Evolutionary conservation across 2,329 filamentous ascomycete genomes (phyloP), one percentile per base, ranked within the genome.

Genomic region (Botrytis squamosa): DNA sequence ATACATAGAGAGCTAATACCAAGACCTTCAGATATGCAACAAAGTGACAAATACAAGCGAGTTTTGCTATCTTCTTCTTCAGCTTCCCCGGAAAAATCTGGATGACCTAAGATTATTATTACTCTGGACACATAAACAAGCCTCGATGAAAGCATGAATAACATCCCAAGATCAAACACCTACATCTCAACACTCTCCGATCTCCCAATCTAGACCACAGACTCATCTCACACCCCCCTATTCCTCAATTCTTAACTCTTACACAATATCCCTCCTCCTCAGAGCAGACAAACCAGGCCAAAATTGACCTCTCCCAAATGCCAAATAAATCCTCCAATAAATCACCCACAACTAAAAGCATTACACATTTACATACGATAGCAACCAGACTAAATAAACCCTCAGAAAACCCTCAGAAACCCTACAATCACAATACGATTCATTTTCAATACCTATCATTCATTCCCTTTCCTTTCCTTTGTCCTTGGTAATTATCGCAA

Each of bases 1-100:
- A 57, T 57, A 57, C n/a, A 18, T 1, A 55, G 18, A 18, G n/a
- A 57, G n/a, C 52, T 57, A 57, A 57, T 57, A 57, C 52, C 52
- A 57, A 57, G 52, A 57, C n/a, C 52, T 57, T 57, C 14, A 57
- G 52, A 57, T 57, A 57, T 57, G 52, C 52, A 57, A 57, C 52
- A 57, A 57, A 33, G 52, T 57, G 52, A 57, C n/a, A 33, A 57
- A 57, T 18, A 18, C 25, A 55, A 29, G 52, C 52, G 12, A 55
- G 52, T 55, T 29, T 7, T 57, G n/a, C n/a, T 9, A 16, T 57
- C n/a, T 57, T 29, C 25, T 14, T 55, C 52, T 57, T n/a, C n/a
- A 29, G n/a, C 52, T 29, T 29, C 52, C n/a, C 52, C n/a, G n/a
- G 52, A 57, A 57, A 57, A 57, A 9, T 6, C 16, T 57, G 3